Evolutionary conservation across 2,329 filamentous ascomycete genomes (phyloP).

Genomic region (Talaromyces funiculosus): DNA sequence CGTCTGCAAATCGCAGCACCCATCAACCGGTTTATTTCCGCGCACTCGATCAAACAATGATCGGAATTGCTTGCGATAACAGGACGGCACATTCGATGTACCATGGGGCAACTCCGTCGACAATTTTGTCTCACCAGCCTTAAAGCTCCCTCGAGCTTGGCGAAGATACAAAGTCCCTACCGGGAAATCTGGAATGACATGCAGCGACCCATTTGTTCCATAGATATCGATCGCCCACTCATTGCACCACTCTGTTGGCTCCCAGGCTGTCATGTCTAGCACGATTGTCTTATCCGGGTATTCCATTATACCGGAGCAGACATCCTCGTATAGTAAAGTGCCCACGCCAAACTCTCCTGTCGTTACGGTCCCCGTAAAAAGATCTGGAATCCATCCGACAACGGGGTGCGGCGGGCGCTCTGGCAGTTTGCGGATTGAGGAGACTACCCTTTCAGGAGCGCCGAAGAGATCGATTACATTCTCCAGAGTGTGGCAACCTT

Average conservation of each 20-base stretch:
- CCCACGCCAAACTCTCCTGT: constrained; percentile 15
- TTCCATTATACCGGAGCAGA: constrained; percentile 18
- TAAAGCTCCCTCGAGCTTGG: constrained; percentile 14
- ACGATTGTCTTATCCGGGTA: constrained; percentile 17
- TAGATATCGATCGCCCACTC: constrained; percentile 19
- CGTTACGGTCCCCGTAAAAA: constrained; percentile 14
- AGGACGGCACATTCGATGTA: constrained; percentile 16
- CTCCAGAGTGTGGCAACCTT: constrained; percentile 17
- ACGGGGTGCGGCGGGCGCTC: constrained; percentile 14
- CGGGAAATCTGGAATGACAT: constrained; percentile 16
- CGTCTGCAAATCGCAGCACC: constrained; percentile 16
- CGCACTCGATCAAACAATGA: constrained; percentile 16
- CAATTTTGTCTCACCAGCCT: constrained; percentile 17
- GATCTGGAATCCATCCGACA: constrained; percentile 16
- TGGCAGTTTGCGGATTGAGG: constrained; percentile 18
- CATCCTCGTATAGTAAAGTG: constrained; percentile 17
- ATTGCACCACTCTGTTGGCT: constrained; percentile 19
- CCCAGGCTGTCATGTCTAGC: constrained; percentile 19
- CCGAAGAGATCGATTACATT: constrained; percentile 17
- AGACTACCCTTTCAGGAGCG: constrained; percentile 14
- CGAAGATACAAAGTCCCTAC: constrained; percentile 16
- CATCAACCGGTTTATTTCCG: constrained; percentile 7
- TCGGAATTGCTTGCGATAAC: constrained; percentile 16
- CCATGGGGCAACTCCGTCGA: constrained; percentile 16
- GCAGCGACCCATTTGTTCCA: constrained; percentile 18